Conservation (phyloP, 805 yeast genomes). For the Vanderwaltozyma tropicalis region DNA sequence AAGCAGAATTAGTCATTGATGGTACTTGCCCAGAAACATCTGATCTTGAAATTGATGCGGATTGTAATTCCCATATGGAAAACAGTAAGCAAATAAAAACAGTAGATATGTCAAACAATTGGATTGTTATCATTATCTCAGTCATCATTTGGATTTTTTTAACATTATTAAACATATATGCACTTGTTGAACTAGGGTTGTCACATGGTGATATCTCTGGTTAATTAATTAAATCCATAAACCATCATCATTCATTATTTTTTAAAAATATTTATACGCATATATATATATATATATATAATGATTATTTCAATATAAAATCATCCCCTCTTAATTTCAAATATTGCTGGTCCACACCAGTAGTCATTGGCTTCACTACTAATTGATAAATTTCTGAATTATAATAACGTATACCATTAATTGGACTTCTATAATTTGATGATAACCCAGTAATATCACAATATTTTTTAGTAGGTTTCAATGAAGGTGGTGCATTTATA, state of each 20-base stretch:
- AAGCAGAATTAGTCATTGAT: conserved; percentile 32
- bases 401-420: conserved; percentile 65
- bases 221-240: background rate
- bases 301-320: conserved; percentile 52
- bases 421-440: conserved; percentile 65
- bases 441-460: conserved; percentile 90
- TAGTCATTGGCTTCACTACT: conserved; percentile 63
- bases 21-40: too few species aligned
- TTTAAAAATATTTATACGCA: background rate
- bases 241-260: background rate
- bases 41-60: too few species aligned
- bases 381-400: conserved; percentile 75
- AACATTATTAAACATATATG: conserved; percentile 58
- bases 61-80: conserved; percentile 5
- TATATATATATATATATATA: background rate
- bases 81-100: conserved; percentile 15
- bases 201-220: conserved; percentile 19
- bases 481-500: conserved; percentile 77
- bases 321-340: conserved; percentile 80
- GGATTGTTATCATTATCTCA: conserved; percentile 44
- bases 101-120: conserved; percentile 52
- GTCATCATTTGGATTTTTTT: conserved; percentile 60
- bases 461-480: conserved; percentile 69
- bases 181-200: conserved; percentile 34
- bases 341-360: conserved; percentile 91